Evolutionary conservation across 345 rosid genomes (phyloP), one percentile per base, ranked within the genome.

Genomic region (Salix koriyanagi): DNA sequence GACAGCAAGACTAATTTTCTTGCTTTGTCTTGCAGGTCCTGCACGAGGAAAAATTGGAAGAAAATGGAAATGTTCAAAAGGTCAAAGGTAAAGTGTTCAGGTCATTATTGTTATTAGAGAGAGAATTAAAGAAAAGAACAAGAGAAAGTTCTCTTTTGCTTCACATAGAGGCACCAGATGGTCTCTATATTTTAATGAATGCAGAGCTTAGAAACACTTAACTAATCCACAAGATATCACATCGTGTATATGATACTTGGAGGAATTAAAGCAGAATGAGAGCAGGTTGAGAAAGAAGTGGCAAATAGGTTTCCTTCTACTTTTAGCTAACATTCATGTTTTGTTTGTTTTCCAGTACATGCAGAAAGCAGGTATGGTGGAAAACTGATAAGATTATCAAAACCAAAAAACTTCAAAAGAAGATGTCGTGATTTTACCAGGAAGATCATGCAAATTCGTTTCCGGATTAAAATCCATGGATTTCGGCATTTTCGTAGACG

Each of bases 381-480:
- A 67, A 84, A 87, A 52, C 74, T 85, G 72, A 83, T 82, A 75
- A 81, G 54, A 8, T 39, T 86, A 44, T 80, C 89, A 19, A 89
- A 75, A 85, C 56, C 80, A 30, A 89, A 84, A 68, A 70, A 61
- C 70, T 71, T 87, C 69, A 88, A 79, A 82, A 77, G 76, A 60
- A 88, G 90, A 84, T 89, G 83, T 69, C 73, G 81, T 56, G 85
- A 84, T 34, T 71, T 91, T 46, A 72, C 82, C 54, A 88, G 69
- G 78, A 91, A 85, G 86, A 83, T 91, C 73, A 90, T 76, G 80
- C 87, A 81, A 79, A 77, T 89, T 64, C 91, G 84, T 71, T 89
- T 79, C 75, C 85, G 90, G 39, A 85, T 94, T 60, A 94, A 84
- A 86, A 87, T 91, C 69, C 89, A 83, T 10, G 93, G 93, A 7